Evolutionary conservation across 106 monocot genomes (phyloP).

Genomic region (Hemerocallis citrina): DNA sequence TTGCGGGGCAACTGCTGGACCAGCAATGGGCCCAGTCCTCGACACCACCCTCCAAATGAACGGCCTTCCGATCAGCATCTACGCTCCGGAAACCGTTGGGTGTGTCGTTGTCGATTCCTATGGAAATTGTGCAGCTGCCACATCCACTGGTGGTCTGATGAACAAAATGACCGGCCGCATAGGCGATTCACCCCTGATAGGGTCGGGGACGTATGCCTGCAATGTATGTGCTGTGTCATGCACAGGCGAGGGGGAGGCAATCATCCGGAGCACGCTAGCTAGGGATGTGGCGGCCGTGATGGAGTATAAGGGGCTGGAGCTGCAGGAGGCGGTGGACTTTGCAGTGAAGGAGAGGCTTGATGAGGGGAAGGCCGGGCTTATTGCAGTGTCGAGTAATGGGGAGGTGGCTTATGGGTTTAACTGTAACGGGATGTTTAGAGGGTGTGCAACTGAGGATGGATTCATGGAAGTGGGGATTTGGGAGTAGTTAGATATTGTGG

Average conservation of each 20-base stretch:
- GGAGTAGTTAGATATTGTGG: constrained; percentile 14
- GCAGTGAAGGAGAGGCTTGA: constrained; percentile 62
- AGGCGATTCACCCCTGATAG: constrained; percentile 90
- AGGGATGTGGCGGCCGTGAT: constrained; percentile 87
- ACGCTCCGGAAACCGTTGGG: constrained; percentile 93
- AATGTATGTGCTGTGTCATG: constrained; percentile 67
- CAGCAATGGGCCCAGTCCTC: background rate
- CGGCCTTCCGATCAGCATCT: constrained; percentile 77
- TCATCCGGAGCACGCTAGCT: constrained; percentile 75
- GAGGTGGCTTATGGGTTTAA: constrained; percentile 85
- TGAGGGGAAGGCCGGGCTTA: constrained; percentile 72
- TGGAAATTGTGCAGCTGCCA: constrained; percentile 68
- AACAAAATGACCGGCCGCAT: constrained; percentile 86
- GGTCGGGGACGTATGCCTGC: constrained; percentile 90
- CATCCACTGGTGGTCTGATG: constrained; percentile 94
- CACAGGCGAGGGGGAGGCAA: constrained; percentile 95
- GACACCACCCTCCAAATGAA: constrained; percentile 46
- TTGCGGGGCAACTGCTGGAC: constrained; percentile 29
- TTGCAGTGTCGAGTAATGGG: constrained; percentile 62
- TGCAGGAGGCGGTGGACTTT: constrained; percentile 73
- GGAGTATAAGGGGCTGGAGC: constrained; percentile 79
- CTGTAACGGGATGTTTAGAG: constrained; percentile 83
- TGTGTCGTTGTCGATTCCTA: constrained; percentile 68
- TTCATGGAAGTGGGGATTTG: constrained; percentile 87
- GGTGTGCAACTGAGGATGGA: constrained; percentile 65